phyloP scores from a whole-genome alignment of 768 basidiomycete species.

The Saitozyma sp. region DNA sequence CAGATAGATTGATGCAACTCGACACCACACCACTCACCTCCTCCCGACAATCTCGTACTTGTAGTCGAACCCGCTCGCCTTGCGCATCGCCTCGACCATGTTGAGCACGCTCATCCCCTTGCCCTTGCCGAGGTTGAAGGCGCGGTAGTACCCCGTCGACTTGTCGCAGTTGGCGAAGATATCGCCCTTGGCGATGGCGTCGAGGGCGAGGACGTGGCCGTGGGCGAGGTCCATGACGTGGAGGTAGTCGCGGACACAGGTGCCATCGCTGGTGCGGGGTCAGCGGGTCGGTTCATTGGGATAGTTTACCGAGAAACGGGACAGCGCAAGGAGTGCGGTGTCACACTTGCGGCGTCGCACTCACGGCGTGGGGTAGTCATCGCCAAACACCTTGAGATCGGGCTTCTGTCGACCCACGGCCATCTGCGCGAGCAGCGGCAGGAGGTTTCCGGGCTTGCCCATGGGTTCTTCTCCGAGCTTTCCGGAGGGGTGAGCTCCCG shows the following conservation, averaged over 20 bases:
- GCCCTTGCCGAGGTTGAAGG: conserved; percentile 95
- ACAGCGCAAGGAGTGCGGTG: neutral
- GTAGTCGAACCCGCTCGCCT: conserved; percentile 83
- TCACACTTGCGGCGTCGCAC: conserved; percentile 31
- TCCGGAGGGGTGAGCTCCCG: conserved; percentile 96
- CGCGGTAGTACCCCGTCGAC: conserved; percentile 67
- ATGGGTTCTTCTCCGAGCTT: conserved; percentile 93
- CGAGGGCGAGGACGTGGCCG: conserved; percentile 87
- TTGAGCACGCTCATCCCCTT: conserved; percentile 87
- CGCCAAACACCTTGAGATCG: conserved; percentile 77
- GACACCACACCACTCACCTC: conserved; percentile 61
- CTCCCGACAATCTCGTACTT: conserved; percentile 85
- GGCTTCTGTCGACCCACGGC: conserved; percentile 82
- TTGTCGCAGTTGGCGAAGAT: conserved; percentile 60
- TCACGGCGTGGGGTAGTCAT: conserved; percentile 92
- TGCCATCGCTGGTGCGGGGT: conserved; percentile 69
- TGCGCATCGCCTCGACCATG: conserved; percentile 91
- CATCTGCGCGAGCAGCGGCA: conserved; percentile 92
- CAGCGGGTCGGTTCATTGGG: conserved; percentile 8
- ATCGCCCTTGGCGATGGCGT: conserved; percentile 62
- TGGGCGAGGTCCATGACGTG: conserved; percentile 86
- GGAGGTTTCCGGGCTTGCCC: conserved; percentile 89
- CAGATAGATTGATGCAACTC: neutral
- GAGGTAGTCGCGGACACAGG: conserved; percentile 83
- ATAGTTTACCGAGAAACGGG: neutral